phyloP scores from a whole-genome alignment of 1,284 basidiomycete species.

The Pseudomicrostroma phylloplanum region DNA sequence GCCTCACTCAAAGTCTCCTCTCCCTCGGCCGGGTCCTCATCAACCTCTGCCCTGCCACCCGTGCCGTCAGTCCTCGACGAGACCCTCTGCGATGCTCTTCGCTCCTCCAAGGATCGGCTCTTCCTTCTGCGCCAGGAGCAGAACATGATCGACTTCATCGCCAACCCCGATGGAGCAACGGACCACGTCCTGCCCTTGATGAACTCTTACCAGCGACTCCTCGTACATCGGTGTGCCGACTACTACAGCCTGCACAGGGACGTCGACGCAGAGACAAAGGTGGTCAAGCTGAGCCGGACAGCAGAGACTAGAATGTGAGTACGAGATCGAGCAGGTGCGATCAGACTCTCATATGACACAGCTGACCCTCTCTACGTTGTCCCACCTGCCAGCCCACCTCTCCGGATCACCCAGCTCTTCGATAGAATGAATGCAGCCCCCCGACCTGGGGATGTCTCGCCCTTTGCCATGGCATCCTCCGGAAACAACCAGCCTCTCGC shows the following conservation, averaged over 20 bases:
- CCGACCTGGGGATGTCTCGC: constrained; percentile 1
- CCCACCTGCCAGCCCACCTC: not conserved
- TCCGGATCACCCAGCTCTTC: not conserved
- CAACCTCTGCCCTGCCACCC: not conserved
- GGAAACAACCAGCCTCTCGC: constrained; percentile 4
- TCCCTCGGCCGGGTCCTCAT: too few relatives aligned
- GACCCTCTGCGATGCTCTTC: constrained; percentile 30
- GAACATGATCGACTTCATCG: constrained; percentile 27
- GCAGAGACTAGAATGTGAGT: constrained; percentile 8
- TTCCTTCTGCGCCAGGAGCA: constrained; percentile 34
- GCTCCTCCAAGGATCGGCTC: constrained; percentile 29
- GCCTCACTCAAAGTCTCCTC: too few relatives aligned
- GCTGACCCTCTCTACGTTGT: too few relatives aligned
- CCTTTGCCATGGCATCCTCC: not conserved
- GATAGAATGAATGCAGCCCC: not conserved
- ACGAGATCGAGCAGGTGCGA: not conserved
- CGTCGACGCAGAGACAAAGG: constrained; percentile 27
- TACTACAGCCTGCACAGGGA: constrained; percentile 26
- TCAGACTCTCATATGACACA: not conserved
- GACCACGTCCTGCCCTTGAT: constrained; percentile 30
- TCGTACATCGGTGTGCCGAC: constrained; percentile 32
- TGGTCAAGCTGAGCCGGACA: constrained; percentile 27
- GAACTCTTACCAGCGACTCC: constrained; percentile 38
- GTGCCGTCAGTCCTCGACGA: constrained; percentile 19
- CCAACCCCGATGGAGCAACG: not conserved